A percentile compares a stretch with the other conserved stretches of the same genome.
Evolutionary conservation across 73 alveolate genomes (phyloP).

Genomic region (Urostyla sp.): DNA sequence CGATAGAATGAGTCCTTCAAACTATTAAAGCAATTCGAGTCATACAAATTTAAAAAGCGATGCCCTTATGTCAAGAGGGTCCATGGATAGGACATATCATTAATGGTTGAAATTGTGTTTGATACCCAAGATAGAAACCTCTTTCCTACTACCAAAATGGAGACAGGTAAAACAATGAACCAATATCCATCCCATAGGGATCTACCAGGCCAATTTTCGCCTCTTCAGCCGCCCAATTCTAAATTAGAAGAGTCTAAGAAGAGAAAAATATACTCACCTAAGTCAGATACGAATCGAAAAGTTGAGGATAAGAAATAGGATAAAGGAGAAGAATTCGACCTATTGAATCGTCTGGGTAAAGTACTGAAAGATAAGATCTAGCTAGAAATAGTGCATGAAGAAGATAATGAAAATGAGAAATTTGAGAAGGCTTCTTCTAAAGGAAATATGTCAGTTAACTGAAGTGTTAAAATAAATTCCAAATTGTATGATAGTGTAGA

Average conservation of each 20-base stretch:
- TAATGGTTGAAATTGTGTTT: slow-evolving; percentile 39
- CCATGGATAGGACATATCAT: slow-evolving; percentile 37
- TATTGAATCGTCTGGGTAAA: not conserved
- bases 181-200: not conserved
- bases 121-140: slow-evolving; percentile 30
- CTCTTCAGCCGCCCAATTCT: too few relatives aligned
- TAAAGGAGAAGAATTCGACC: not conserved
- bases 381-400: not conserved
- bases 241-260: too few relatives aligned
- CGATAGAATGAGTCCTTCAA: not conserved
- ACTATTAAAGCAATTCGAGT: not conserved
- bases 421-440: too few relatives aligned
- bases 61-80: slow-evolving; percentile 41
- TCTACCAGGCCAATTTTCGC: not conserved
- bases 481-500: too few relatives aligned
- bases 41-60: not conserved
- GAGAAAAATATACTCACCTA: too few relatives aligned
- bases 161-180: not conserved
- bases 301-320: too few relatives aligned
- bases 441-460: too few relatives aligned
- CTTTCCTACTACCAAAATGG: slow-evolving; percentile 11
- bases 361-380: not conserved
- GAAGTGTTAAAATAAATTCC: too few relatives aligned
- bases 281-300: too few relatives aligned
- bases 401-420: not conserved